These are phyloP conservation scores for Pholiota microspora DNA, from an alignment of 768 basidiomycete genomes.

Conservation along the genomic window DNA sequence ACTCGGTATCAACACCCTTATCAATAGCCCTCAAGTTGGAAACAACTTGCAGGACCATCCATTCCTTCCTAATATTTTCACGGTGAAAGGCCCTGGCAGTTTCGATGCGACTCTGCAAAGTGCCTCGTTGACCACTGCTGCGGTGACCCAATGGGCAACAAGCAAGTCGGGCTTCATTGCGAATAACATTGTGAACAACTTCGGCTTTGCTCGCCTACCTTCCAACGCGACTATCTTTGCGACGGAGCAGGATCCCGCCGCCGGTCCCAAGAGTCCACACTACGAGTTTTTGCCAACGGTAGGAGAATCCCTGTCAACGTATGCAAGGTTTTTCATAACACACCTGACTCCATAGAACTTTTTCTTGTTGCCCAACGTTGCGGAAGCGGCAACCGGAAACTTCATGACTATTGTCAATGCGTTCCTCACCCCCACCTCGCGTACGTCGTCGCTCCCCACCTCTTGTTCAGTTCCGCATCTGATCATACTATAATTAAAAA, in stretches of 20 bases:
- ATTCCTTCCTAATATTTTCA: conserved; percentile 21
- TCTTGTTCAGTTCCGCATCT: background rate
- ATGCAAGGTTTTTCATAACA: conserved; percentile 1
- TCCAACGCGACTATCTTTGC: conserved; percentile 21
- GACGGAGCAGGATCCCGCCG: conserved; percentile 24
- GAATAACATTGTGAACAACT: conserved; percentile 25
- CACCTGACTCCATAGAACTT: conserved; percentile 9
- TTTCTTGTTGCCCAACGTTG: conserved; percentile 5
- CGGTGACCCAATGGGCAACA: conserved; percentile 23
- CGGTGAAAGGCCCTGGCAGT: conserved; percentile 21
- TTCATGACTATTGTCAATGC: conserved; percentile 26
- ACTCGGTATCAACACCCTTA: conserved; percentile 33
- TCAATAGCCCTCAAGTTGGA: conserved; percentile 40
- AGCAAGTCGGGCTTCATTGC: conserved; percentile 26
- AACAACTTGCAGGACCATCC: conserved; percentile 46
- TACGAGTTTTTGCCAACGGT: conserved; percentile 29
- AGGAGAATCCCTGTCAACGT: background rate
- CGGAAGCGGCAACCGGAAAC: conserved; percentile 23
- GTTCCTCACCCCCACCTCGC: conserved; percentile 32
- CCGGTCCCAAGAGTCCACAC: conserved; percentile 28
- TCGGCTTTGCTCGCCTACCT: conserved; percentile 29
- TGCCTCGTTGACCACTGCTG: conserved; percentile 10
- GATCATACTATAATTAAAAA: conserved; percentile 6
- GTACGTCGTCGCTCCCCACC: conserved; percentile 24
- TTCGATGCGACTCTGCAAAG: conserved; percentile 23